Conservation (phyloP, 2,329 filamentous ascomycete genomes). For the Plectosphaerella cucumerina region DNA sequence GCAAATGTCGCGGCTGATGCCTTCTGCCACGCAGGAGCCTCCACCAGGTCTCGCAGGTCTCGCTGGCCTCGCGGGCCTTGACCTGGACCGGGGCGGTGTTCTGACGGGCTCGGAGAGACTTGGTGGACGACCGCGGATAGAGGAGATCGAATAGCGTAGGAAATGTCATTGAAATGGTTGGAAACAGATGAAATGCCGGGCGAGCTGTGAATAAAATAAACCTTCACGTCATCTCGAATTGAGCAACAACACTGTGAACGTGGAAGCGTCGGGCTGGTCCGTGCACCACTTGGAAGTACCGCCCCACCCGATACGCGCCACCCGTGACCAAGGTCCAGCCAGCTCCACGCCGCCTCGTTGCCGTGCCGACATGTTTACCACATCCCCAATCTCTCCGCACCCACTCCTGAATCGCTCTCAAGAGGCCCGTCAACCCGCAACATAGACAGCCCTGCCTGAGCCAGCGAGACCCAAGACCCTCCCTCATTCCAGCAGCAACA, state of each 20-base stretch:
- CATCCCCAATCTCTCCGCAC: conserved; percentile 10
- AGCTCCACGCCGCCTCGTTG: conserved; percentile 21
- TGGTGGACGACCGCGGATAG: conserved; percentile 39
- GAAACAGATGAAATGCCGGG: too few relatives aligned
- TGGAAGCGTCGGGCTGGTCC: neutral
- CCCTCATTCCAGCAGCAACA: neutral
- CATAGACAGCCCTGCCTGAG: conserved; percentile 1
- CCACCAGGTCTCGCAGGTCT: conserved; percentile 4
- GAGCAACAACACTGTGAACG: too few relatives aligned
- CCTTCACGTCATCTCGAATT: too few relatives aligned
- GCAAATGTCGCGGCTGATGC: conserved; percentile 48
- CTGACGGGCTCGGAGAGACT: neutral
- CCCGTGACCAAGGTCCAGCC: neutral
- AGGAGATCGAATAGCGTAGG: conserved; percentile 52
- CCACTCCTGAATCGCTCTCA: neutral
- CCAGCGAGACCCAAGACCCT: neutral
- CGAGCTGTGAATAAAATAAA: too few relatives aligned
- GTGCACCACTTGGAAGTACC: neutral
- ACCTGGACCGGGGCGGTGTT: too few relatives aligned
- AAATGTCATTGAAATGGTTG: too few relatives aligned
- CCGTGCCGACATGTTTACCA: conserved; percentile 29
- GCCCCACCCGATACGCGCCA: neutral
- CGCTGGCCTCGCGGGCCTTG: conserved; percentile 1
- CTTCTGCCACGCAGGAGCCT: conserved; percentile 9
- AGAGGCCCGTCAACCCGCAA: neutral